phyloP scores from a whole-genome alignment of 768 basidiomycete genomes.

The Porphyrellus cyaneotinctus region DNA sequence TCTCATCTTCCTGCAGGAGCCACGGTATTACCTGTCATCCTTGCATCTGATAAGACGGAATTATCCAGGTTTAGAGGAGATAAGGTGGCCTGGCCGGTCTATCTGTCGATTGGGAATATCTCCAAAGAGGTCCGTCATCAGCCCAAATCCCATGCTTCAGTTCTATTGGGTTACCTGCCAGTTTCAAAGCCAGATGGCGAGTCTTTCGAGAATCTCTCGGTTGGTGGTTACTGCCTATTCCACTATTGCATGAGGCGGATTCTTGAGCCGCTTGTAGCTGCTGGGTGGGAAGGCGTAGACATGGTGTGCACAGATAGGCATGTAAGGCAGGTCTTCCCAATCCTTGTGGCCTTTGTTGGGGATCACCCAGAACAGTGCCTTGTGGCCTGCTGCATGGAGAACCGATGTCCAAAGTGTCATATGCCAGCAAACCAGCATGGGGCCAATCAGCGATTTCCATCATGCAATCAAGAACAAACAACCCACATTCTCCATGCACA shows the following conservation, averaged over 20 bases:
- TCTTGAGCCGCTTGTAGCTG: not conserved
- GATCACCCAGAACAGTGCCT: too few relatives aligned
- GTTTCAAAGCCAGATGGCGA: not conserved
- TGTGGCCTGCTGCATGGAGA: constrained; percentile 1
- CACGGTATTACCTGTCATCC: not conserved
- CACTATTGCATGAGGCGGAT: constrained; percentile 5
- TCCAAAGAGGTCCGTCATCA: not conserved
- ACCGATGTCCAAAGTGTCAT: not conserved
- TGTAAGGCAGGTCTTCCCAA: not conserved
- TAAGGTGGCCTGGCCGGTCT: constrained; percentile 3
- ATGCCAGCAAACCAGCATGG: not conserved
- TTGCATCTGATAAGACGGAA: constrained; percentile 1
- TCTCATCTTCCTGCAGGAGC: not conserved
- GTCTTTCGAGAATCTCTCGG: not conserved
- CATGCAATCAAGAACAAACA: not conserved
- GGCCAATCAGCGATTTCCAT: not conserved
- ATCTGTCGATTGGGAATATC: not conserved
- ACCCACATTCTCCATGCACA: not conserved
- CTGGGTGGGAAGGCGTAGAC: not conserved
- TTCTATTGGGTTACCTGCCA: not conserved
- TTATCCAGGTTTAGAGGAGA: not conserved
- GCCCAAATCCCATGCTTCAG: not conserved
- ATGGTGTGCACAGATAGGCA: constrained; percentile 3
- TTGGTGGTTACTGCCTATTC: not conserved
- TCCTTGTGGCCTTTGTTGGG: not conserved